A percentile compares a stretch with the other conserved stretches of the same genome.
Conservation (phyloP, 2,329 filamentous ascomycete species). For the Byssothecium circinans region DNA sequence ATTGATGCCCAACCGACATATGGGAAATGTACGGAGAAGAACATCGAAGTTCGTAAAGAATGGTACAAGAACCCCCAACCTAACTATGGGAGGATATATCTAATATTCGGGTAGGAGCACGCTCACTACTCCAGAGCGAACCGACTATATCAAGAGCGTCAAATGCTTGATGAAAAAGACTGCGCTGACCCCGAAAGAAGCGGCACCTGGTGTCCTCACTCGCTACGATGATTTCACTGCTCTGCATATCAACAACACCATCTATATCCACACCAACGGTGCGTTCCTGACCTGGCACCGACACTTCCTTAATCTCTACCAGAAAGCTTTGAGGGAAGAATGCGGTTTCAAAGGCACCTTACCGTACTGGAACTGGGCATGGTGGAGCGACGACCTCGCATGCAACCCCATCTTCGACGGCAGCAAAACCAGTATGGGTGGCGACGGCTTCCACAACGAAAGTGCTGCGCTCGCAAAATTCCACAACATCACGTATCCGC, state of each 20-base stretch:
- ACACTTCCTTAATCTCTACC: constrained; percentile 46
- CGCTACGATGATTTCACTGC: constrained; percentile 34
- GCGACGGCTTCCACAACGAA: constrained; percentile 48
- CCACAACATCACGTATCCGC: constrained; percentile 41
- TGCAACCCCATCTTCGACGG: constrained; percentile 59
- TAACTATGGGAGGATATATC: no score
- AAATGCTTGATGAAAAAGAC: constrained; percentile 21
- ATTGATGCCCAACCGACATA: no score
- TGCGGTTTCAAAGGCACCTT: constrained; percentile 47
- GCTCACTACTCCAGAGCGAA: not conserved
- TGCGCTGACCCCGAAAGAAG: constrained; percentile 11
- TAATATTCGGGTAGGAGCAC: not conserved
- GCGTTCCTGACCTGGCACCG: constrained; percentile 43
- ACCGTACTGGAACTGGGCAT: constrained; percentile 58
- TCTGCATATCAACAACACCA: constrained; percentile 24
- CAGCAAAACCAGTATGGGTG: constrained; percentile 49
- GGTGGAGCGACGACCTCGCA: constrained; percentile 40
- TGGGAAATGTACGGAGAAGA: no score
- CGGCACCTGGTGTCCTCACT: constrained; percentile 21
- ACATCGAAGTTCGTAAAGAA: no score
- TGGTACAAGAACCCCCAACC: no score
- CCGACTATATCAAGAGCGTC: constrained; percentile 21
- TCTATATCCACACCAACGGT: constrained; percentile 20
- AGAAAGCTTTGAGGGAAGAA: constrained; percentile 45
- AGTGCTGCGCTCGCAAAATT: constrained; percentile 21